Conservation (phyloP, 805 yeast species). For the Yarrowia yakushimensis region DNA sequence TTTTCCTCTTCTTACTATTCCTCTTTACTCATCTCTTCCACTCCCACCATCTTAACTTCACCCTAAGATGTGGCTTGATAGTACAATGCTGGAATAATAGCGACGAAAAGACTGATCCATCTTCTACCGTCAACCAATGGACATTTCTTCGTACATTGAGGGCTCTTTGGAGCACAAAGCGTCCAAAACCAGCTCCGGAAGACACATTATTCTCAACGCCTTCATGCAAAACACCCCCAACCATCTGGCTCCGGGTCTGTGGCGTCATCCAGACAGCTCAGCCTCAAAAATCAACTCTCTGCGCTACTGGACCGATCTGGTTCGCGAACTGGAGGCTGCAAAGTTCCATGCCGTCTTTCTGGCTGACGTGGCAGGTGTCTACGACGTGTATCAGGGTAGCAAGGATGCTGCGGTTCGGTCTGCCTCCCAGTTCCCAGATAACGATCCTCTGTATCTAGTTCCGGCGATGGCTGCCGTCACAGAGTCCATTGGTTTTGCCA, state of each 20-base stretch:
- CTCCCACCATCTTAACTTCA: too few relatives aligned
- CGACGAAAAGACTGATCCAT: too few relatives aligned
- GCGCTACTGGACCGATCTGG: constrained; percentile 42
- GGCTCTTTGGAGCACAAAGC: neutral
- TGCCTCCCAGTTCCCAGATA: constrained; percentile 41
- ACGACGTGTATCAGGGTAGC: constrained; percentile 45
- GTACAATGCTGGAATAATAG: too few relatives aligned
- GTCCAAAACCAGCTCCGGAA: constrained; percentile 12
- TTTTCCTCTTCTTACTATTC: too few relatives aligned
- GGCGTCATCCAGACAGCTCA: constrained; percentile 43
- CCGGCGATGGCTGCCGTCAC: constrained; percentile 47
- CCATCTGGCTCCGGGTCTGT: constrained; percentile 37
- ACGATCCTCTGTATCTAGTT: constrained; percentile 42
- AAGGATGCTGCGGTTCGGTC: constrained; percentile 38
- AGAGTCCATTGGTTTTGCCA: constrained; percentile 42
- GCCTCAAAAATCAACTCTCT: constrained; percentile 35
- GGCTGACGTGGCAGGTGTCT: constrained; percentile 44
- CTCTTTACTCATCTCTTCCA: too few relatives aligned
- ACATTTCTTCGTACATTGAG: neutral
- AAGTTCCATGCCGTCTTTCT: constrained; percentile 42
- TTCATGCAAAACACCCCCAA: constrained; percentile 39
- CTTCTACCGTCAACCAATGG: too few relatives aligned
- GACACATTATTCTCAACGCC: constrained; percentile 41
- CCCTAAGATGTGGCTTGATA: neutral
- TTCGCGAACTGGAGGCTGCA: constrained; percentile 40